Evolutionary conservation across 1,139 yeast genomes (phyloP).

Genomic region (Taiozyma onychis): DNA sequence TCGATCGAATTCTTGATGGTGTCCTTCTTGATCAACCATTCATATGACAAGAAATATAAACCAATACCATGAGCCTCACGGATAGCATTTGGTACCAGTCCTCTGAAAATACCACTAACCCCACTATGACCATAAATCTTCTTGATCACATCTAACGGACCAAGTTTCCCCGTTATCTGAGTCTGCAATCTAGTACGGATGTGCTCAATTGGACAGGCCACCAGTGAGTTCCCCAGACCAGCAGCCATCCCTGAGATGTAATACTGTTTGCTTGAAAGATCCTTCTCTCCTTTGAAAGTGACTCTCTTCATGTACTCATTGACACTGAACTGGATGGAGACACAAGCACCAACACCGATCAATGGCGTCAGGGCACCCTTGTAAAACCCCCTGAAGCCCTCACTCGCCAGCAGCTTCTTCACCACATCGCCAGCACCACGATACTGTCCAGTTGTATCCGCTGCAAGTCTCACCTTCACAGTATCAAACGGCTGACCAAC

Average conservation of each 20-base stretch:
- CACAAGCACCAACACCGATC: conserved; percentile 90
- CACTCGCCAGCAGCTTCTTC: conserved; percentile 59
- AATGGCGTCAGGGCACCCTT: conserved; percentile 86
- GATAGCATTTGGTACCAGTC: conserved; percentile 69
- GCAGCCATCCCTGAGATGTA: conserved; percentile 83
- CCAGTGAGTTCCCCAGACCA: conserved; percentile 80
- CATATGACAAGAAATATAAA: conserved; percentile 82
- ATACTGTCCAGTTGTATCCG: conserved; percentile 75
- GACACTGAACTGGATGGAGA: conserved; percentile 82
- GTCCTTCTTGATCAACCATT: conserved; percentile 71
- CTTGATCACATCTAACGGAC: conserved; percentile 75
- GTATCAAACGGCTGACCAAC: conserved; percentile 98
- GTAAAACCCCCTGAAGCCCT: conserved; percentile 78
- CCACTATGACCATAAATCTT: conserved; percentile 52
- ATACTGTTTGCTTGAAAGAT: conserved; percentile 50
- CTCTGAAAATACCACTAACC: conserved; percentile 63
- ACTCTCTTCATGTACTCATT: conserved; percentile 89
- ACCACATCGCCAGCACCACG: conserved; percentile 74
- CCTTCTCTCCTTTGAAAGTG: conserved; percentile 38
- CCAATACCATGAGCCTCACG: conserved; percentile 91
- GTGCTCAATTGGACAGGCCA: conserved; percentile 92
- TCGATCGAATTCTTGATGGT: conserved; percentile 35
- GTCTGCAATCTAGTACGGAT: conserved; percentile 87
- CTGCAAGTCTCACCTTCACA: conserved; percentile 84
- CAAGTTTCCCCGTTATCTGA: conserved; percentile 47